Evolutionary conservation across 495 filamentous ascomycete species (phyloP).

Genomic region (Niebla homalea): DNA sequence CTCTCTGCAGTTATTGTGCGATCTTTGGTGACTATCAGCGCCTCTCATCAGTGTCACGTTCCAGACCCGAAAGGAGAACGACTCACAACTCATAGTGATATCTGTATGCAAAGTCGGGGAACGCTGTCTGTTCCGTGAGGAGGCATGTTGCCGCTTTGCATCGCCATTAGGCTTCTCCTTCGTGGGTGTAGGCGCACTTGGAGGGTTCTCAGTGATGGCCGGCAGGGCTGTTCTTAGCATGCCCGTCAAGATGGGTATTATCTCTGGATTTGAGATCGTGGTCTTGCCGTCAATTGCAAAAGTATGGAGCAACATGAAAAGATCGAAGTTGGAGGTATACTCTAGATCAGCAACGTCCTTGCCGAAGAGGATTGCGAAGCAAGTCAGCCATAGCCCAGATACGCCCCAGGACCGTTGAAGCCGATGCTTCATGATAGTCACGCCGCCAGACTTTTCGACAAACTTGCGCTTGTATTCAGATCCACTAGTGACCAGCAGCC

Average conservation of each 20-base stretch:
- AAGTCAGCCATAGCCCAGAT: conserved; percentile 72
- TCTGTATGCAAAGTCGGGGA: conserved; percentile 33
- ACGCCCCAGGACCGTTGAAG: conserved; percentile 85
- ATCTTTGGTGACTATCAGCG: background rate
- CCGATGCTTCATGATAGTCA: conserved; percentile 65
- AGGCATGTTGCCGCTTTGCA: conserved; percentile 38
- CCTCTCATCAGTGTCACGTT: background rate
- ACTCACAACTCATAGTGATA: conserved; percentile 7
- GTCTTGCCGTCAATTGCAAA: conserved; percentile 43
- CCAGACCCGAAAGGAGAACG: background rate
- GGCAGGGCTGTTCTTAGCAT: conserved; percentile 79
- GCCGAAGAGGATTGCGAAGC: conserved; percentile 81
- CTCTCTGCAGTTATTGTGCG: conserved; percentile 10
- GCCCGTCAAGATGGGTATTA: conserved; percentile 64
- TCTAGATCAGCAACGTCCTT: conserved; percentile 63
- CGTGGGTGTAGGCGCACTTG: conserved; percentile 41
- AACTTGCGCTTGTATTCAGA: conserved; percentile 72
- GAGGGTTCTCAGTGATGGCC: conserved; percentile 47
- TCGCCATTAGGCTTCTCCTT: conserved; percentile 14
- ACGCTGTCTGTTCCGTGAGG: conserved; percentile 47
- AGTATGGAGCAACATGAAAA: conserved; percentile 55
- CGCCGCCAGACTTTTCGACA: conserved; percentile 69
- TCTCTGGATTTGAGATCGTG: conserved; percentile 61
- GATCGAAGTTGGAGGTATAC: conserved; percentile 58
- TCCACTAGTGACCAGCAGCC: conserved; percentile 72